Conservation (phyloP, 2,329 filamentous ascomycete species). For the Colletotrichum tabaci region DNA sequence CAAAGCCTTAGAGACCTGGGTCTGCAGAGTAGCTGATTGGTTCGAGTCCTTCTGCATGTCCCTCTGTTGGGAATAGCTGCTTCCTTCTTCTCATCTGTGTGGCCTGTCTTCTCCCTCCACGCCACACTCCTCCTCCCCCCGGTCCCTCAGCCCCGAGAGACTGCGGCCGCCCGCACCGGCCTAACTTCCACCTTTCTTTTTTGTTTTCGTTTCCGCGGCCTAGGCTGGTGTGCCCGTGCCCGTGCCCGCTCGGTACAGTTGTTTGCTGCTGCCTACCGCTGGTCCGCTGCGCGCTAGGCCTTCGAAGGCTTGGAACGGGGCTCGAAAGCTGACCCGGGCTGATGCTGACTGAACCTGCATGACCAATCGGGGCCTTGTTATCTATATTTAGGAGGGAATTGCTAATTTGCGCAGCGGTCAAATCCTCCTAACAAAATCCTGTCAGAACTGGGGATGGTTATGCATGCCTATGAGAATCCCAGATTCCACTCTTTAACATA, state of each 20-base stretch:
- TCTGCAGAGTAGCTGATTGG: neutral
- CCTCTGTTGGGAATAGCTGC: neutral
- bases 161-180: neutral
- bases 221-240: neutral
- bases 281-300: neutral
- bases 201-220: neutral
- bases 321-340: neutral
- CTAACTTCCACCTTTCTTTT: neutral
- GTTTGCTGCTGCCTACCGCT: constrained; percentile 1
- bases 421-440: neutral
- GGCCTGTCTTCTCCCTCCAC: too few relatives aligned
- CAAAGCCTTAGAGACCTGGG: neutral
- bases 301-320: neutral
- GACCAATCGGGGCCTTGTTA: constrained; percentile 1
- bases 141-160: constrained; percentile 5
- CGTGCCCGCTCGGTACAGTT: neutral
- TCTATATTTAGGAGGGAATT: constrained; percentile 11
- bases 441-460: neutral
- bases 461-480: neutral
- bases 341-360: neutral
- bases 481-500: too few relatives aligned
- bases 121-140: too few relatives aligned
- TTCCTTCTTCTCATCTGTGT: neutral
- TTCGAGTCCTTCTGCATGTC: neutral
- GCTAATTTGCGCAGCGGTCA: neutral